Evolutionary conservation across 805 yeast species (phyloP), one percentile per base, ranked within the genome.

Genomic region (Teunomyces cretensis): DNA sequence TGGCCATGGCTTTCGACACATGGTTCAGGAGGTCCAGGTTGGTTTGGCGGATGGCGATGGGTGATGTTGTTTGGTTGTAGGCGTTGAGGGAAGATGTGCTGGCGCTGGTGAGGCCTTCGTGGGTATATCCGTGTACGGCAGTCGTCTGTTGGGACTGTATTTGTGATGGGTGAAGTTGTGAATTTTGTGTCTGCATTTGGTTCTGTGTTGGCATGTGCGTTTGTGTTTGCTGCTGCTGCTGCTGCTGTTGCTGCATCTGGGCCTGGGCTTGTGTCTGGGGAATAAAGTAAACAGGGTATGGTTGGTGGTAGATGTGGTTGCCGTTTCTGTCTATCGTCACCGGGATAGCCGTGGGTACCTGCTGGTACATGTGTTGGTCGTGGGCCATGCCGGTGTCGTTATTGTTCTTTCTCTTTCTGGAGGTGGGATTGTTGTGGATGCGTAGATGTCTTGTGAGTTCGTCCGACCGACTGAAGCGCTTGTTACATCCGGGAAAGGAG

Each of bases 371-470:
- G n/a, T 24, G 39, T 17, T 37, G 35, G 24, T 24, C 38, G 12
- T 33, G 35, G 13, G 31, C 33, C 26, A 38, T 4, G 22, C 22
- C 28, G 2, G 22, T 14, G 19, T 41, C 49, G 42, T 26, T 28
- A 19, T 45, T 45, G 44, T 67, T 75, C 60, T 81, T 78, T 56
- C 85, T 81, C 60, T 84, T 76, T 45, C 83, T 59, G 26, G 86
- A 79, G 44, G 81, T 80, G 13, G 89, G 87, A 53, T 84, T 84
- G 17, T 83, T 80, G 61, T 86, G 91, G 46, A 84, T 85, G 48
- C 90, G 71, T 40, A 79, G 70, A 60, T 85, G 92, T 58, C 92
- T 74, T 11, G 89, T 85, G 42, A 85, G 67, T 58, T 85, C 92
- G 61, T 85, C 92, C 26, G 84, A 79, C 45, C 92, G 68, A 39